Percentiles rank a stretch among this genome's conserved stretches.
These are phyloP conservation scores for Gossypium ekmanianum DNA, from an alignment of 345 rosid species.

Conservation along the genomic window DNA sequence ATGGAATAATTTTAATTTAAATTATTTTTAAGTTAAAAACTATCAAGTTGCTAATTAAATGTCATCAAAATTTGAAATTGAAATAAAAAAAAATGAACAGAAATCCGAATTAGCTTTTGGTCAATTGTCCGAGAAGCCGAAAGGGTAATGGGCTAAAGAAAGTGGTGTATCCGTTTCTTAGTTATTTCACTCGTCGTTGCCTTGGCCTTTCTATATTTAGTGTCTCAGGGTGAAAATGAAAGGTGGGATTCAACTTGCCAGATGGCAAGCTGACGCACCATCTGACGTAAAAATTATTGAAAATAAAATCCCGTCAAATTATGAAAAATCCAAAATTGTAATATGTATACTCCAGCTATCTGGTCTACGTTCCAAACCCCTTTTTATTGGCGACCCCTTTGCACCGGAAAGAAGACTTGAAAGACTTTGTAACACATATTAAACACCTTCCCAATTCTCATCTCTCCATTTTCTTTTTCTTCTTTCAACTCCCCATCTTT, in stretches of 20 bases:
- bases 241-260: slow-evolving; percentile 17
- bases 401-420: slow-evolving; percentile 52
- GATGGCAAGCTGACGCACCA: slow-evolving; percentile 52
- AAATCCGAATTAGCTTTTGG: no score
- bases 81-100: no score
- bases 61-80: no score
- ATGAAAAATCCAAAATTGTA: neutral
- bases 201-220: neutral
- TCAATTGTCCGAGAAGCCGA: no score
- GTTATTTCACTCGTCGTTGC: neutral
- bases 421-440: neutral
- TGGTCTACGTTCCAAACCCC: slow-evolving; percentile 60
- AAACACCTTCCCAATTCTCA: neutral
- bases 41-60: no score
- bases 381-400: slow-evolving; percentile 66
- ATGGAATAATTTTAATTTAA: no score
- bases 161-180: neutral
- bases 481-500: slow-evolving; percentile 11
- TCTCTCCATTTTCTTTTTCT: neutral
- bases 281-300: slow-evolving; percentile 40
- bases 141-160: no score
- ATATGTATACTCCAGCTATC: neutral
- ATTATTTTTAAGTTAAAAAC: no score
- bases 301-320: slow-evolving; percentile 9
- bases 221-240: neutral